Evolutionary conservation across 2,329 filamentous ascomycete species (phyloP), one percentile per base, ranked within the genome.

Genomic region (Fusarium floridanum): DNA sequence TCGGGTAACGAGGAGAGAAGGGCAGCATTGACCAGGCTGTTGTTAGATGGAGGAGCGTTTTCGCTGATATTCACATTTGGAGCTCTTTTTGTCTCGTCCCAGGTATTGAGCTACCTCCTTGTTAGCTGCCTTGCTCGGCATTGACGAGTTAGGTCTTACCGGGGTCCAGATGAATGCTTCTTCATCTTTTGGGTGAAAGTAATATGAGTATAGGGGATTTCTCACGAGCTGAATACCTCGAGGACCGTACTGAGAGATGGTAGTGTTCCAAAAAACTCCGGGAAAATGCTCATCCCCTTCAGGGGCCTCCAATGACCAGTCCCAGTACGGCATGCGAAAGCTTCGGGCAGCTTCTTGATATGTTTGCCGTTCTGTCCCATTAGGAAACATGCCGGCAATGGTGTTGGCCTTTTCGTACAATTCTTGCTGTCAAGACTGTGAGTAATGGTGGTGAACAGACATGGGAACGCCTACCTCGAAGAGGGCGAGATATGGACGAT

Each of bases 401-500:
- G 80, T 71, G 60, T 81, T 83, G 63, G 78, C 82, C 74, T 82
- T 77, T 50, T 79, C 77, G 68, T 79, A 80, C 34, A 84, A 64
- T 76, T 84, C 81, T 82, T 84, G 83, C 83, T 84, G 37, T 43
- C 39, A 1, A 1, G n/a, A 3, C 10, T 14, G 64, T 82, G 37
- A 81, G 70, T 37, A 39, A n/a, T 27, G 24, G 24, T 17, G 24
- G n/a, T 1, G 29, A n/a, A n/a, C 3, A 5, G 16, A 8, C 17
- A 2, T 2, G 11, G 10, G 5, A 32, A 9, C 2, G 41, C 79
- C 67, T 70, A 88, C 89, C 85, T 91, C 89, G 67, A 89, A 89
- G 61, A 91, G 81, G 34, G 86, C 88, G 68, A 97, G 85, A 81
- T 96, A 97, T 1, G 94, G 93, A 60, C 95, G 90, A 85, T 97